phyloP scores from a whole-genome alignment of 306 rosid species.

The Begonia loranthoides region DNA sequence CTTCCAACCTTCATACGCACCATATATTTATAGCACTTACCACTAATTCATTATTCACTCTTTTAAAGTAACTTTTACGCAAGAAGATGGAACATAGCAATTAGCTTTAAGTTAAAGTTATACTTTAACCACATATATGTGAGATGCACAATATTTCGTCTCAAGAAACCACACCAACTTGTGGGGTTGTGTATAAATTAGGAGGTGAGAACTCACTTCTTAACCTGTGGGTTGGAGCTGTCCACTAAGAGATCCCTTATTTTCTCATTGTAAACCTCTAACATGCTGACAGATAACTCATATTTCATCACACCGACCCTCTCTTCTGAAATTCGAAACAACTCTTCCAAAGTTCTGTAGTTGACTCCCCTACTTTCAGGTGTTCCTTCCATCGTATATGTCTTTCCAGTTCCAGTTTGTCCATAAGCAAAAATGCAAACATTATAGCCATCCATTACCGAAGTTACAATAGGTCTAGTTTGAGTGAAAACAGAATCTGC shows the following conservation, averaged over 20 bases:
- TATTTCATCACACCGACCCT: constrained; percentile 62
- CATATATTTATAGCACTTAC: constrained; percentile 3
- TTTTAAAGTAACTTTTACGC: not conserved
- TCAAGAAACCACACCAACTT: too few relatives aligned
- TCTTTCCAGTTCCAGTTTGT: constrained; percentile 99
- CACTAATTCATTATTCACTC: not conserved
- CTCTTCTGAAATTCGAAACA: constrained; percentile 57
- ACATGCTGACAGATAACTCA: constrained; percentile 75
- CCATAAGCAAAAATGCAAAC: constrained; percentile 96
- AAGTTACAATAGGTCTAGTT: constrained; percentile 74
- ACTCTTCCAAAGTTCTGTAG: constrained; percentile 77
- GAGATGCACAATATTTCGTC: too few relatives aligned
- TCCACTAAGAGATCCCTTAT: constrained; percentile 84
- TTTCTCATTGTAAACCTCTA: constrained; percentile 95
- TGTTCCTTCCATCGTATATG: constrained; percentile 97
- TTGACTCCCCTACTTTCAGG: constrained; percentile 85
- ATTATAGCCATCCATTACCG: constrained; percentile 90
- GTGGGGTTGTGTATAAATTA: not conserved
- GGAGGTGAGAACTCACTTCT: constrained; percentile 48
- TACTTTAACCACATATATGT: too few relatives aligned
- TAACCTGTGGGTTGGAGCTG: constrained; percentile 52
- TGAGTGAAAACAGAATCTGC: constrained; percentile 74
- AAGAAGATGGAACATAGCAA: too few relatives aligned
- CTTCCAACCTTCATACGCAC: constrained; percentile 53
- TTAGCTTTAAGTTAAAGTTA: too few relatives aligned